Evolutionary conservation across 2,329 filamentous ascomycete species (phyloP).

Genomic region (Botrytis elliptica): DNA sequence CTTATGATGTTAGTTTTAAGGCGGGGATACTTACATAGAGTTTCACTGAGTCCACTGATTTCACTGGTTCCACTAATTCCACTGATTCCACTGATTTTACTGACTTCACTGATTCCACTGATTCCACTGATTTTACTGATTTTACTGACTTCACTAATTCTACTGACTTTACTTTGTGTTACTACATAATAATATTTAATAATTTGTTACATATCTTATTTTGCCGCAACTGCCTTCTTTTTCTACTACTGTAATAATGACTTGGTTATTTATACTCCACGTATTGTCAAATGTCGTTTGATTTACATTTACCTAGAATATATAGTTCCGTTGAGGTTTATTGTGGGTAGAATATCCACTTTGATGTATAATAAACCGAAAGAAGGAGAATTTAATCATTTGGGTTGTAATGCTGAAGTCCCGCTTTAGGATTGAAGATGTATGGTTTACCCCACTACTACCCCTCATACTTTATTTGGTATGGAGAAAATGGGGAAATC

Average conservation of each 20-base stretch:
- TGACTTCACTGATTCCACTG: too few species aligned
- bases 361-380: background rate
- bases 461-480: conserved; percentile 1
- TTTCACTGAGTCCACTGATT: background rate
- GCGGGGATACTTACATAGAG: conserved; percentile 7
- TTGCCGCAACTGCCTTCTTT: background rate
- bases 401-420: background rate
- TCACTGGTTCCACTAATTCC: background rate
- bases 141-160: too few species aligned
- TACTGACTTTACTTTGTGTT: background rate
- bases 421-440: conserved; percentile 5
- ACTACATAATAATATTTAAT: background rate
- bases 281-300: background rate
- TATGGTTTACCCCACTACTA: conserved; percentile 7
- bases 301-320: background rate
- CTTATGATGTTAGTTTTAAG: background rate
- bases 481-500: background rate
- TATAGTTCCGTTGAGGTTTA: background rate
- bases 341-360: background rate
- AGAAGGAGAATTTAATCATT: background rate
- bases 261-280: background rate
- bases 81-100: too few species aligned
- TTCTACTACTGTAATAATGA: background rate
- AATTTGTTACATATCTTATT: conserved; percentile 13
- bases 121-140: too few species aligned